phyloP scores from a whole-genome alignment of 2,329 filamentous ascomycete species.

The Aspergillus candidus region DNA sequence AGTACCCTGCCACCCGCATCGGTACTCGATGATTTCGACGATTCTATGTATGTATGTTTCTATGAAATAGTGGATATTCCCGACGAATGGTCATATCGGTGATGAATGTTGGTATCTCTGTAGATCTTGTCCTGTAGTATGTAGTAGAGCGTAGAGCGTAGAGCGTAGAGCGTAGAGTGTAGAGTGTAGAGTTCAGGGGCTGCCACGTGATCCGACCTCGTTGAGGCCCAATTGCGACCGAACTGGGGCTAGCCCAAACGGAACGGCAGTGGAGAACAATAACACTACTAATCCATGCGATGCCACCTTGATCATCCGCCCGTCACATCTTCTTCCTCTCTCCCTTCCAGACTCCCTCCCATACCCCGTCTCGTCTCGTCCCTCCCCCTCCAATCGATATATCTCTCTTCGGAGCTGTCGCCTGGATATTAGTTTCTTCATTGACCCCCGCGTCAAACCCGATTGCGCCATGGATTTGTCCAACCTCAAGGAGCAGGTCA shows the following conservation, averaged over 20 bases:
- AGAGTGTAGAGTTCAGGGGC: conserved; percentile 19
- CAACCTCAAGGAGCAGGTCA: conserved; percentile 77
- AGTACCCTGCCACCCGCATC: neutral
- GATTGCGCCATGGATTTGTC: conserved; percentile 68
- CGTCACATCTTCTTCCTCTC: neutral
- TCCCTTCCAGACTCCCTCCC: conserved; percentile 7
- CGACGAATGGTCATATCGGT: neutral
- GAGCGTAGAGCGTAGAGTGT: neutral
- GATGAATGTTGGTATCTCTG: no score
- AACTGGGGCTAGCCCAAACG: no score
- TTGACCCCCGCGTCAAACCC: conserved; percentile 5
- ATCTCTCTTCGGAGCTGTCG: conserved; percentile 1
- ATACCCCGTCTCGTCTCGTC: conserved; percentile 7
- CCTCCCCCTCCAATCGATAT: conserved; percentile 7
- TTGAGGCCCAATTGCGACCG: conserved; percentile 11
- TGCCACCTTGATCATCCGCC: conserved; percentile 21
- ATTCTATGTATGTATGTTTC: conserved; percentile 20
- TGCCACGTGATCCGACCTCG: conserved; percentile 24
- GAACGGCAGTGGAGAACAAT: no score
- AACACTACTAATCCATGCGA: neutral
- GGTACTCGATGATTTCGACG: conserved; percentile 16
- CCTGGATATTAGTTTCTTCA: conserved; percentile 1
- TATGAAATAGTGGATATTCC: conserved; percentile 5
- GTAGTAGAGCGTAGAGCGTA: no score
- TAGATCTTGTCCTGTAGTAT: no score